phyloP scores from a whole-genome alignment of 257 asterid genomes.

The Rhazya stricta region DNA sequence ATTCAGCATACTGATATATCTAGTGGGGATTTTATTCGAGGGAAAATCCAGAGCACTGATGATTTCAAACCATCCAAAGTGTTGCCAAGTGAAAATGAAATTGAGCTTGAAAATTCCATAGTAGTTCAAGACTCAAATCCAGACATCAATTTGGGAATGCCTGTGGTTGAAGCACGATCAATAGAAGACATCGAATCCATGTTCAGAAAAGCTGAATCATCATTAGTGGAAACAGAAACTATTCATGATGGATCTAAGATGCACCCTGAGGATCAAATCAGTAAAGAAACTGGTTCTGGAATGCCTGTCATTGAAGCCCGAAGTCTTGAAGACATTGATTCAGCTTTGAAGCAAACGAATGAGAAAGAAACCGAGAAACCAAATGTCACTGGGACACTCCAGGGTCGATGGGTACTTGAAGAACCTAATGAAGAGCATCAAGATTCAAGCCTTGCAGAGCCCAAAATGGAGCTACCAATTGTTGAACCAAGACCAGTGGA shows the following conservation, averaged over 20 bases:
- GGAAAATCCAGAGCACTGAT: slow-evolving; percentile 24
- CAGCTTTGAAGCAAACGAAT: slow-evolving; percentile 6
- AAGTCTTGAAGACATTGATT: slow-evolving; percentile 14
- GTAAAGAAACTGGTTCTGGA: slow-evolving; percentile 16
- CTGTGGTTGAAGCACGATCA: slow-evolving; percentile 29
- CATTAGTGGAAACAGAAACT: slow-evolving; percentile 17
- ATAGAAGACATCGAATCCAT: slow-evolving; percentile 25
- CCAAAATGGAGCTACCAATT: slow-evolving; percentile 24
- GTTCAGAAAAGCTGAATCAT: slow-evolving; percentile 23
- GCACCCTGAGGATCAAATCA: slow-evolving; percentile 12
- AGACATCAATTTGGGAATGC: slow-evolving; percentile 20
- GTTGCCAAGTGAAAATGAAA: slow-evolving; percentile 13
- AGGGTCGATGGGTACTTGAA: slow-evolving; percentile 3
- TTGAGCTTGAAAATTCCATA: slow-evolving; percentile 12
- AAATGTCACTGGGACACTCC: background rate
- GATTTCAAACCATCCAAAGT: slow-evolving; percentile 23
- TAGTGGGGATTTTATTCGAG: slow-evolving; percentile 24
- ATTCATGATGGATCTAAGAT: slow-evolving; percentile 11
- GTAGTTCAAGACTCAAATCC: slow-evolving; percentile 14
- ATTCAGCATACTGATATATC: slow-evolving; percentile 28
- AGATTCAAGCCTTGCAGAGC: slow-evolving; percentile 16
- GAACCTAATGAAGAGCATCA: slow-evolving; percentile 5
- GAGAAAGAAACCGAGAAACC: slow-evolving; percentile 17
- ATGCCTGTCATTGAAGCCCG: slow-evolving; percentile 20
- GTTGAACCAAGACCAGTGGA: slow-evolving; percentile 28